Base-by-base conservation (phyloP, 1,139 yeast genomes). In the Magnusiomyces clavatus region DNA sequence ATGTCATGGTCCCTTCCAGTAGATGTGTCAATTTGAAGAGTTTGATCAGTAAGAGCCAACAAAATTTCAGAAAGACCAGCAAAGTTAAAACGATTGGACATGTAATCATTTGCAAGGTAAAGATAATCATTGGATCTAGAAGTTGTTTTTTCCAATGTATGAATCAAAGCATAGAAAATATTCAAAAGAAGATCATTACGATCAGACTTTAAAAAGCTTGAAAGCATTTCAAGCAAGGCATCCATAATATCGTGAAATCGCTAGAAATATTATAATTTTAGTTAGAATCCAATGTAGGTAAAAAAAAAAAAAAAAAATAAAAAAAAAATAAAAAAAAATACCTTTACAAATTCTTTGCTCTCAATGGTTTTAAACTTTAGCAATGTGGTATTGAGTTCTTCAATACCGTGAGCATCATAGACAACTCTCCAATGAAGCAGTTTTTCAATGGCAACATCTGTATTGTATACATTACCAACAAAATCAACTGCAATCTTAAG, bases 391-490 rank as follows among this genome's bases (percentile, higher is more conserved):
- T 60, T 60, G 37, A 63, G 50, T 49, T 63, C 65, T 11, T 61
- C 60, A 29, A 53, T 54, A 3, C 61, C 60, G 47, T 59, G 59
- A 43, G 59, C 57, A 43, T 71, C 74, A 60, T 74, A 76, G 40
- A 75, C 69, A 49, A 74, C 66, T 56, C 73, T 80, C 77, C 80
- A 82, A 57, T 76, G 77, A 59, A 83, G 68, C 52, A 87, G 71
- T 50, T 76, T 75, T 50, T 78, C 81, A 56, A 84, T 74, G 3
- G 83, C 71, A 20, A 70, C 58, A 58, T 84, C 89, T 17, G 81
- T 71, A 61, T 85, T 86, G 68, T 73, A 84, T 14, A 73, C 69
- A 59, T 78, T 82, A 34, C 96, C 96, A 54, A 83, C 80, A 64
- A 86, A 86, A 54, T 79, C 82, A 1, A 87, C 73, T 39, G 77